Evolutionary conservation across 2,329 filamentous ascomycete species (phyloP).

Genomic region (Fusarium setosum): DNA sequence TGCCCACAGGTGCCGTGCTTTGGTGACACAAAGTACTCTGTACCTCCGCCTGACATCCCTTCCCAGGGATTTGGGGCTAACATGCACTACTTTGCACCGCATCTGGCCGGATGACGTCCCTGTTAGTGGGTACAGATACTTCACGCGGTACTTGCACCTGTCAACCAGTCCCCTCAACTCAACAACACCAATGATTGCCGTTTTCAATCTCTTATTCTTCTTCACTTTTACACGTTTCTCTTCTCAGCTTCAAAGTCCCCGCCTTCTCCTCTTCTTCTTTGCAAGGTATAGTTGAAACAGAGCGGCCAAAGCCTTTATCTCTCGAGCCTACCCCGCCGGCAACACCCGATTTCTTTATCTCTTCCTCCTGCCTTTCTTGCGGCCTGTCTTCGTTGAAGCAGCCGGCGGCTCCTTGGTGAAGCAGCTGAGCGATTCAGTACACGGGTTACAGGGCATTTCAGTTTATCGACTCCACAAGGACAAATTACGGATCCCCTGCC

Average conservation of each 20-base stretch:
- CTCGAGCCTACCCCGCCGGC: slow-evolving; percentile 20
- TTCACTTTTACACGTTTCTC: neutral
- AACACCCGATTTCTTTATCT: slow-evolving; percentile 24
- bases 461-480: neutral
- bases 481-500: neutral
- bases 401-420: slow-evolving; percentile 9
- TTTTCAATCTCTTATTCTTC: slow-evolving; percentile 5
- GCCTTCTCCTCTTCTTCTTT: neutral
- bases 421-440: neutral
- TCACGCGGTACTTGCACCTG: slow-evolving; percentile 8
- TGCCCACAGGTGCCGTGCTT: neutral
- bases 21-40: slow-evolving; percentile 22
- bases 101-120: slow-evolving; percentile 27
- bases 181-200: slow-evolving; percentile 25
- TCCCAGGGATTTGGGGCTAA: neutral
- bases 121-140: slow-evolving; percentile 27
- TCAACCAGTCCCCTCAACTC: slow-evolving; percentile 11
- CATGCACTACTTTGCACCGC: slow-evolving; percentile 13
- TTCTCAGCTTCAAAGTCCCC: neutral
- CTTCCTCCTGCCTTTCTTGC: neutral
- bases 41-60: slow-evolving; percentile 13
- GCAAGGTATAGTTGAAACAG: neutral
- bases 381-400: slow-evolving; percentile 9
- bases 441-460: neutral
- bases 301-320: slow-evolving; percentile 7